A percentile compares a stretch with the other conserved stretches of the same genome.
Evolutionary conservation across 192 early-diverging fungal species (phyloP).

Genomic region (Piromyces finnis): DNA sequence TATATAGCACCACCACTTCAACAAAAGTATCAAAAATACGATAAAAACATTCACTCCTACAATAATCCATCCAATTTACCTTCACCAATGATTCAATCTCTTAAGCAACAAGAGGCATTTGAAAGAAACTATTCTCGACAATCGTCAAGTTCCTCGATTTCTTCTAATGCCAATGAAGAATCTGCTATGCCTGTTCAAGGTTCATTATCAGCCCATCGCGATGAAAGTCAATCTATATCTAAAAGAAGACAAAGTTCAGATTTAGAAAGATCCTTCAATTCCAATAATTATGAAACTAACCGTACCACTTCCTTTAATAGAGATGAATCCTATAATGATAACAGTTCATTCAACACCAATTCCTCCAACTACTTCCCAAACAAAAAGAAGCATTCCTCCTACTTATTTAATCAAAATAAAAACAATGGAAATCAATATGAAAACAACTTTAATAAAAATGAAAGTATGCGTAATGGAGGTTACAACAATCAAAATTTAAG

Average conservation of each 20-base stretch:
- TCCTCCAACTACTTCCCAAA: neutral
- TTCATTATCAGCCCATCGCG: neutral
- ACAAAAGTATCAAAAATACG: neutral
- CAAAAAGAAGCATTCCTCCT: neutral
- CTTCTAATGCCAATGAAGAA: neutral
- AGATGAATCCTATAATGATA: neutral
- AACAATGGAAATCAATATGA: neutral
- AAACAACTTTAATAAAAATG: neutral
- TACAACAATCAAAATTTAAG: neutral
- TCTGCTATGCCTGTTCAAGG: neutral
- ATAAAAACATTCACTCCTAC: neutral
- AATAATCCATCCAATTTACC: neutral
- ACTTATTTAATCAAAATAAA: neutral
- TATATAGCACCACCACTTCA: neutral
- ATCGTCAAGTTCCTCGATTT: neutral
- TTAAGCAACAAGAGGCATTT: neutral
- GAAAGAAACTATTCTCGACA: neutral
- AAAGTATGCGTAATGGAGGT: neutral
- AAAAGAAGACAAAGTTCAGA: neutral
- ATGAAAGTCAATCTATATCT: neutral
- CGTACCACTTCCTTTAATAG: neutral
- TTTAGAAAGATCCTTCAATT: neutral
- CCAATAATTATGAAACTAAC: neutral
- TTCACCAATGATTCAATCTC: neutral
- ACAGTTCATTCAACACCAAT: neutral